Conservation (phyloP, 257 asterid genomes). For the Scutellaria barbata region DNA sequence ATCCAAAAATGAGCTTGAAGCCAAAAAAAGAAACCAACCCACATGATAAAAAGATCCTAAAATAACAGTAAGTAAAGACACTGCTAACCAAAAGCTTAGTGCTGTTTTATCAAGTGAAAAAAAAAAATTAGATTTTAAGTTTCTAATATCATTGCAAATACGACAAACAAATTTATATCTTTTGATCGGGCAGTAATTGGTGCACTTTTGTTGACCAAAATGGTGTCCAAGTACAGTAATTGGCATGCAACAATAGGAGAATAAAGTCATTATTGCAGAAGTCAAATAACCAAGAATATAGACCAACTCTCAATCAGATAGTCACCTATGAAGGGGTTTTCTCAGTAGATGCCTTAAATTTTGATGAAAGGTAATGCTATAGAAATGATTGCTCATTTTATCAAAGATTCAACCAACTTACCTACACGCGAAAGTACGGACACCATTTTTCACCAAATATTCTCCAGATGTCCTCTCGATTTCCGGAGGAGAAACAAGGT, state of each 20-base stretch:
- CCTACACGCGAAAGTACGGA: constrained; percentile 97
- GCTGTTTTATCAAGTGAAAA: not conserved
- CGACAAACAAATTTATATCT: not conserved
- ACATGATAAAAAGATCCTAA: constrained; percentile 1
- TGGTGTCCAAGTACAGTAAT: not conserved
- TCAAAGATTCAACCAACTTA: constrained; percentile 32
- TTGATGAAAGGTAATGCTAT: not conserved
- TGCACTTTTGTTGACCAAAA: not conserved
- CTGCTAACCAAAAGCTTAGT: not conserved
- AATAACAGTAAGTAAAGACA: not conserved
- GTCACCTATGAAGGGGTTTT: constrained; percentile 22
- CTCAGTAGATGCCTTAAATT: not conserved
- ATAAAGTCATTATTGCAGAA: constrained; percentile 4
- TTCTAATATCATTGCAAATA: not conserved
- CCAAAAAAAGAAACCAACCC: not conserved
- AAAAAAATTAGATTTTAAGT: too few species aligned
- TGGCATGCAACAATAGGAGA: not conserved
- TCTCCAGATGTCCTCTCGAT: constrained; percentile 98
- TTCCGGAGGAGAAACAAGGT: constrained; percentile 96
- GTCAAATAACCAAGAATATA: constrained; percentile 1
- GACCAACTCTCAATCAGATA: not conserved
- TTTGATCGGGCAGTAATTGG: not conserved
- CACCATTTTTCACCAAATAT: constrained; percentile 78
- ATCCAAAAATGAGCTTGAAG: not conserved
- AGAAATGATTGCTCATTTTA: not conserved